Conservation (phyloP, 2,329 filamentous ascomycete species). For the Fusarium sp. region DNA sequence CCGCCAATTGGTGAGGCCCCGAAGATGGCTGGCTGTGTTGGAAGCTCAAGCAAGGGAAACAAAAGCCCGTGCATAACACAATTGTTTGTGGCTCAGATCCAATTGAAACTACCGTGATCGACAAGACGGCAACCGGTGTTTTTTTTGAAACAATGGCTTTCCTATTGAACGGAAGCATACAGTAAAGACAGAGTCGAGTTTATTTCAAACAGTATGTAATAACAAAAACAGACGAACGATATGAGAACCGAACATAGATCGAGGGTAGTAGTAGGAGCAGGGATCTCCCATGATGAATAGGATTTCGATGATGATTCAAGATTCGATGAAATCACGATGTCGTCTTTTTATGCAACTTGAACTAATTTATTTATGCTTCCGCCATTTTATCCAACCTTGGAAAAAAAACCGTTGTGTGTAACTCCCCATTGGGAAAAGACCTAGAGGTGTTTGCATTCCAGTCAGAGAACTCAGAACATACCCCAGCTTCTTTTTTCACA, state of each 20-base stretch:
- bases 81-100: conserved; percentile 18
- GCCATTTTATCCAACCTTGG: conserved; percentile 5
- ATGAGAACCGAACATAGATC: background rate
- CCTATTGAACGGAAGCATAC: background rate
- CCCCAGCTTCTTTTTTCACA: conserved; percentile 20
- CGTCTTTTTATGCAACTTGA: conserved; percentile 6
- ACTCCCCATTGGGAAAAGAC: conserved; percentile 15
- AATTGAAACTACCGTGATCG: conserved; percentile 24
- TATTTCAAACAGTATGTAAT: conserved; percentile 3
- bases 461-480: background rate
- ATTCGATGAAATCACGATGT: conserved; percentile 10
- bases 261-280: background rate
- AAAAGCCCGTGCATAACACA: conserved; percentile 5
- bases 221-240: conserved; percentile 17
- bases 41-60: conserved; percentile 15
- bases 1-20: conserved; percentile 10
- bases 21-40: background rate
- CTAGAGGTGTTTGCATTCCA: conserved; percentile 1
- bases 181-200: background rate
- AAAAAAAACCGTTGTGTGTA: conserved; percentile 22
- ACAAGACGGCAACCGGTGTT: conserved; percentile 4
- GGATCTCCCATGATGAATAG: background rate
- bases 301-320: conserved; percentile 5
- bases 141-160: conserved; percentile 20
- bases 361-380: conserved; percentile 13